Percentiles rank a stretch among this genome's conserved stretches.
Evolutionary conservation across 352 stramenopile species (phyloP).

Genomic region (Globisporangium cylindrosporum): DNA sequence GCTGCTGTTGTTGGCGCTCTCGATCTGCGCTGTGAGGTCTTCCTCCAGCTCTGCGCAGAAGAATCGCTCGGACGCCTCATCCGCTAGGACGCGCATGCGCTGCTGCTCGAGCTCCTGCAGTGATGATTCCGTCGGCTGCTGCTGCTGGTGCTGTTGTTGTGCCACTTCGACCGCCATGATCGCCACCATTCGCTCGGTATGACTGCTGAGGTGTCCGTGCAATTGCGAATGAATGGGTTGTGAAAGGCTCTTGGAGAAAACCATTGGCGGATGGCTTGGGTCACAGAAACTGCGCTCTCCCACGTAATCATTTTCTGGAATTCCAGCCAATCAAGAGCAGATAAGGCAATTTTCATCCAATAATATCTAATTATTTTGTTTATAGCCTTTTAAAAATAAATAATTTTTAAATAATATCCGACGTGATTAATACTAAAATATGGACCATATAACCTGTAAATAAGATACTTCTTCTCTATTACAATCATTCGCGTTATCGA

Average conservation of each 20-base stretch:
- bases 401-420: no score
- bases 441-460: no score
- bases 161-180: conserved; percentile 9
- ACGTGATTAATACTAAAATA: no score
- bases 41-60: conserved; percentile 83
- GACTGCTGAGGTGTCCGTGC: background rate
- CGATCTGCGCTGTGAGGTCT: conserved; percentile 45
- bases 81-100: background rate
- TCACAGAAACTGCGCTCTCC: background rate
- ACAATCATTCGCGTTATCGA: background rate
- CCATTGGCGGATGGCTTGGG: background rate
- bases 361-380: background rate
- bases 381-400: background rate
- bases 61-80: conserved; percentile 34
- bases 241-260: background rate
- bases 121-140: background rate
- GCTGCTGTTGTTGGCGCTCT: conserved; percentile 19
- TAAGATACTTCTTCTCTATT: background rate
- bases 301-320: background rate
- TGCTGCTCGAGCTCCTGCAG: background rate
- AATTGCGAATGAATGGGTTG: background rate
- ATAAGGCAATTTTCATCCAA: background rate
- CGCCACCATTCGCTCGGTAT: conserved; percentile 6
- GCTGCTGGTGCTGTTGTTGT: background rate
- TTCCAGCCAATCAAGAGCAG: background rate